Evolutionary conservation across 257 asterid species (phyloP).

Genomic region (Nicotiana paniculata): DNA sequence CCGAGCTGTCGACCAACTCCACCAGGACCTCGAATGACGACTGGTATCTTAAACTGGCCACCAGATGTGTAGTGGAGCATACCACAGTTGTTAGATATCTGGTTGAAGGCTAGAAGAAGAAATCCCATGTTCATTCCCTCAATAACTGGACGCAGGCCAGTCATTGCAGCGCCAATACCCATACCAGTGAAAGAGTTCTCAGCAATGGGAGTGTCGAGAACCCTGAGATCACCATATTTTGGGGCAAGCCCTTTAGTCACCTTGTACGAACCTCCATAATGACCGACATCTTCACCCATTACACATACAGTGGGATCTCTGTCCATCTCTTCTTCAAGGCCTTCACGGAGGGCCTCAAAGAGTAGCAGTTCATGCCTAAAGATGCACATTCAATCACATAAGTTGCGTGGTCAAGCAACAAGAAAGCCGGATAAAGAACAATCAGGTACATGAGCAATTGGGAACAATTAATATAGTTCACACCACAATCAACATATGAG

Average conservation of each 20-base stretch:
- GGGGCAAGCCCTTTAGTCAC: constrained; percentile 66
- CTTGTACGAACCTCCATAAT: constrained; percentile 85
- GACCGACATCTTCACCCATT: constrained; percentile 85
- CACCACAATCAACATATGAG: background rate
- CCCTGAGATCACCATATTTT: constrained; percentile 76
- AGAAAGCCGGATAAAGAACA: background rate
- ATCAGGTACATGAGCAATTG: background rate
- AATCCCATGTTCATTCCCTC: constrained; percentile 98
- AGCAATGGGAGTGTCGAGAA: constrained; percentile 82
- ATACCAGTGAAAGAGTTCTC: constrained; percentile 89
- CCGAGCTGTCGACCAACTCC: constrained; percentile 96
- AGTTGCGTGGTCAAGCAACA: background rate
- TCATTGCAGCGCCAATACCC: constrained; percentile 88
- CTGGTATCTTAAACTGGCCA: constrained; percentile 75
- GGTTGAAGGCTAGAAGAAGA: constrained; percentile 78
- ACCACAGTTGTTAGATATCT: constrained; percentile 85
- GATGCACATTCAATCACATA: background rate
- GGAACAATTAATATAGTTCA: background rate
- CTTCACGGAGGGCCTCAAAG: constrained; percentile 82
- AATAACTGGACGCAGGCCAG: constrained; percentile 68
- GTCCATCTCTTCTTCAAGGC: constrained; percentile 88
- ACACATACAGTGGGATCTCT: constrained; percentile 71
- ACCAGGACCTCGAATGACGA: constrained; percentile 86
- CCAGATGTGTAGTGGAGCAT: constrained; percentile 93
- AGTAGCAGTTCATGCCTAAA: constrained; percentile 78